Conservation (phyloP, 306 rosid genomes). For the Prunus mira region DNA sequence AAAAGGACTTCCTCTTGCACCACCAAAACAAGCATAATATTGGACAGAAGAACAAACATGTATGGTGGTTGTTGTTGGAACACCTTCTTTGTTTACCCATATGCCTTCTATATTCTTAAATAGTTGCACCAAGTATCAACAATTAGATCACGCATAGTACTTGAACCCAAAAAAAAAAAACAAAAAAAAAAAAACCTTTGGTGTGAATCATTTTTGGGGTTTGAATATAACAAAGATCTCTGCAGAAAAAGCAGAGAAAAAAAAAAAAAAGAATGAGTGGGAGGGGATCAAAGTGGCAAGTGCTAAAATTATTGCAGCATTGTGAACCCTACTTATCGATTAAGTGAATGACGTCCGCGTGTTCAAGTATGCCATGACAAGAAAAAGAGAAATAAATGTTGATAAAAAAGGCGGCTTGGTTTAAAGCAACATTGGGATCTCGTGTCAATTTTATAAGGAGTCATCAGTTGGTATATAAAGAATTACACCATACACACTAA, state of each 20-base stretch:
- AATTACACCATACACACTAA: too few species aligned
- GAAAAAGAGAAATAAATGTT: not conserved
- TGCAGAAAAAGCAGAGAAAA: not conserved
- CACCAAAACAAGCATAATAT: not conserved
- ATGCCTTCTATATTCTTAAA: not conserved
- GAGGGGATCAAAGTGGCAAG: not conserved
- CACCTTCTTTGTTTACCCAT: not conserved
- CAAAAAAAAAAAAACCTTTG: not conserved
- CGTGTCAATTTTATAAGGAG: not conserved
- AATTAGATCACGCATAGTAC: not conserved
- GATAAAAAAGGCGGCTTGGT: not conserved
- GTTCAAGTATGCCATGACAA: constrained; percentile 14
- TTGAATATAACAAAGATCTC: not conserved
- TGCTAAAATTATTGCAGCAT: not conserved
- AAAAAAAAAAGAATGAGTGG: not conserved
- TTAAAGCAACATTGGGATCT: not conserved
- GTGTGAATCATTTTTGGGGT: not conserved
- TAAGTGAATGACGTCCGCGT: constrained; percentile 18
- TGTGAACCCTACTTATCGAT: not conserved
- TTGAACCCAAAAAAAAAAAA: not conserved
- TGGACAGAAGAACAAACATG: not conserved
- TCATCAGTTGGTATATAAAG: not conserved
- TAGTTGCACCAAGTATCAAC: not conserved
- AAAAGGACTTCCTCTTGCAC: not conserved
- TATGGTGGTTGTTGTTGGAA: not conserved